Evolutionary conservation across 2,329 filamentous ascomycete species (phyloP), one percentile per base, ranked within the genome.

Genomic region (Pseudovirgaria hyperparasitica): DNA sequence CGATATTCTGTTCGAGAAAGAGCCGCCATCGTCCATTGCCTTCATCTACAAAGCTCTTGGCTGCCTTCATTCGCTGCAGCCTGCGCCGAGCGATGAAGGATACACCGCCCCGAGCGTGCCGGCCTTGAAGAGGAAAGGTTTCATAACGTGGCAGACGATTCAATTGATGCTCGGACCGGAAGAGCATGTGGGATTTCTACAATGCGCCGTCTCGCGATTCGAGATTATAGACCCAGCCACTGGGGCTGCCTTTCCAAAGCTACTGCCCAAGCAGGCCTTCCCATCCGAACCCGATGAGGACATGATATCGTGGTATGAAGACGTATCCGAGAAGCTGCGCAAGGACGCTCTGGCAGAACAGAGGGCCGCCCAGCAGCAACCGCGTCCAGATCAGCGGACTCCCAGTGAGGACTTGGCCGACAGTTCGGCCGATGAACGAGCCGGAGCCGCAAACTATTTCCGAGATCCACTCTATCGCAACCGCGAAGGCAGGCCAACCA

Each of bases 11-110:
- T 96, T 96, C 51, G 62, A 87, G 22, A 67, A 76, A 3, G 82
- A 79, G 18, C 75, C 79, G 12, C 60, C 76, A 33, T 61, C 72
- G 19, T 76, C 78, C 22, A 75, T 98, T 36, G 90, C 86, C 16
- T 92, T 84, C 57, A 90, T 94, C 38, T 96, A 92, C 65, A 80
- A 84, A 45, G 81, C 81, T 6, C 72, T 92, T 27, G 90, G 87
- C 40, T 94, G 87, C 50, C 80, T 85, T 42, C 87, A 96, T 56
- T 76, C 74, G 26, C 65, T 96, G 16, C 81, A 92, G 40, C 82
- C 82, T 1, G 71, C 72, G 2, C 52, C 54, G 25, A 69, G 72
- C 20, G 49, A 52, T 24, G 67, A 76, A 41, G 71, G 82, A 36
- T 94, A 81, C 49, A 69, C 68, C 4, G 63, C 75, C 1, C 90